Evolutionary conservation across 441 rosid genomes (phyloP).

Genomic region (Francoa sonchifolia): DNA sequence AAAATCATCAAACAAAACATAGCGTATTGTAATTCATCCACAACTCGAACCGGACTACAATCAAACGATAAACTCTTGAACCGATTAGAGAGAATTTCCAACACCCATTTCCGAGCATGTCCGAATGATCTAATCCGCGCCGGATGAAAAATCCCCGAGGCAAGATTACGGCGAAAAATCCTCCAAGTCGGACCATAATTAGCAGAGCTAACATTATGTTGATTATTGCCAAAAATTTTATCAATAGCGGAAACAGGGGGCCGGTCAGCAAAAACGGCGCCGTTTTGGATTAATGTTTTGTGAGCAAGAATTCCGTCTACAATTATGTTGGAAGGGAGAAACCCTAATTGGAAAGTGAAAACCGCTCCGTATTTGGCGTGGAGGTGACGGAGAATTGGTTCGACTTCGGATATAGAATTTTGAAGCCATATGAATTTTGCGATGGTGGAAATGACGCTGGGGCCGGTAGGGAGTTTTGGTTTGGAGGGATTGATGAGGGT

Average conservation of each 20-base stretch:
- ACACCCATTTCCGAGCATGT: not conserved
- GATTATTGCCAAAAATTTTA: not conserved
- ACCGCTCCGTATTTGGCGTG: constrained; percentile 1
- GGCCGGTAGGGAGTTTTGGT: constrained; percentile 4
- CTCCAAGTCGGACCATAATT: not conserved
- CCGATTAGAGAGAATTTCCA: not conserved
- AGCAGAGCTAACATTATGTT: not conserved
- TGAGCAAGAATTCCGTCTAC: not conserved
- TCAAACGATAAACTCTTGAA: not conserved
- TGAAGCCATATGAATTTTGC: not conserved
- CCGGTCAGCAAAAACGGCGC: constrained; percentile 3
- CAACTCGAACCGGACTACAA: too few species aligned
- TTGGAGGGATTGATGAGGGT: constrained; percentile 4
- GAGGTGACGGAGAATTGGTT: constrained; percentile 4
- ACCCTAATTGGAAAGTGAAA: not conserved
- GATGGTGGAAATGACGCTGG: constrained; percentile 3
- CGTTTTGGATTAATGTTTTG: constrained; percentile 1
- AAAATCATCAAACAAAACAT: constrained; percentile 2
- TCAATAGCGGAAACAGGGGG: not conserved
- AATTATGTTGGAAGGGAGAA: not conserved
- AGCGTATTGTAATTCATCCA: not conserved
- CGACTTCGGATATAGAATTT: not conserved
- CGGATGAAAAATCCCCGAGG: not conserved
- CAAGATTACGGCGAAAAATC: not conserved
- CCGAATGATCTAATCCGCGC: not conserved